phyloP scores from a whole-genome alignment of 208 protist genomes.

The Balamuthia mandrillaris region DNA sequence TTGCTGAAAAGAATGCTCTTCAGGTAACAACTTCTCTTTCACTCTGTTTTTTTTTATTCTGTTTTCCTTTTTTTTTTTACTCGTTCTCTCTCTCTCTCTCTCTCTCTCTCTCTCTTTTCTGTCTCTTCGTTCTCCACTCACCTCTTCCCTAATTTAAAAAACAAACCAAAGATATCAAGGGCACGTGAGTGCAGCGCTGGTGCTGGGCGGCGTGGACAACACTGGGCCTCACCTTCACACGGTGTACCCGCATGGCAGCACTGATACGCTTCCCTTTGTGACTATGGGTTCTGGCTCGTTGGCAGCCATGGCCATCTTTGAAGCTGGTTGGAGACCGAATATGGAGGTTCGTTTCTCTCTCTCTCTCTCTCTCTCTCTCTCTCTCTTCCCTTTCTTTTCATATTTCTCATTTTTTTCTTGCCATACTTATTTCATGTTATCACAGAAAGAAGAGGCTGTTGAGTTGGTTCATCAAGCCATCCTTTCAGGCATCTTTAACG shows the following conservation, averaged over 20 bases:
- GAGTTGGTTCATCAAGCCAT: conserved; percentile 94
- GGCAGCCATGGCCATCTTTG: conserved; percentile 97
- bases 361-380: conserved; percentile 30
- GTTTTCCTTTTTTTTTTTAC: not conserved
- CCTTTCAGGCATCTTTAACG: conserved; percentile 98
- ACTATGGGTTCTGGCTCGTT: conserved; percentile 99
- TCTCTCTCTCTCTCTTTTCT: not conserved
- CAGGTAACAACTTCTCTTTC: conserved; percentile 54
- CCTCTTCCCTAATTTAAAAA: not conserved
- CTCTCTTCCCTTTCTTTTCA: conserved; percentile 32
- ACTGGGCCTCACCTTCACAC: conserved; percentile 91
- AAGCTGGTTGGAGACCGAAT: conserved; percentile 90
- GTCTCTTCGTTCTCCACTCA: not conserved
- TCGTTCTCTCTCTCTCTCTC: not conserved
- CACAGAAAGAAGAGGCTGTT: conserved; percentile 92
- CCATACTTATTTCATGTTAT: not conserved
- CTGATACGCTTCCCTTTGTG: conserved; percentile 95
- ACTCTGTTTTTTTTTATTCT: not conserved
- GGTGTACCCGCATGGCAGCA: conserved; percentile 96
- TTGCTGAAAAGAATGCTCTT: conserved; percentile 96
- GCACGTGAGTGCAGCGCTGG: conserved; percentile 95
- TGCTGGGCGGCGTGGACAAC: conserved; percentile 97
- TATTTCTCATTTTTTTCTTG: conserved; percentile 29
- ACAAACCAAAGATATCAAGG: conserved; percentile 87
- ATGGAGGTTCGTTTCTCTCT: conserved; percentile 62